phyloP scores from a whole-genome alignment of 768 basidiomycete genomes.

The Auricularia sp. region DNA sequence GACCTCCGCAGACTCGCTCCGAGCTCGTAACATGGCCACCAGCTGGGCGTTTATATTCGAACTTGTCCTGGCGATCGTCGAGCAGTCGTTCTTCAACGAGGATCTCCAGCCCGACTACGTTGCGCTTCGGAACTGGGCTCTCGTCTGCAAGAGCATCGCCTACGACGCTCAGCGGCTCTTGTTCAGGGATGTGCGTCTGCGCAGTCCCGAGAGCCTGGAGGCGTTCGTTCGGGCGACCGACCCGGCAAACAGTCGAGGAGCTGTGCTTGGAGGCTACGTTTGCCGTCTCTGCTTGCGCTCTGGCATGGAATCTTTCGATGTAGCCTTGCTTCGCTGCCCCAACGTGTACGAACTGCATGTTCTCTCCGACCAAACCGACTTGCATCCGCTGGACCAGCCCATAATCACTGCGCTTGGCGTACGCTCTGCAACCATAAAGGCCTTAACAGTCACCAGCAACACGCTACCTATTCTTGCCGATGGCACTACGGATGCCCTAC shows the following conservation, averaged over 20 bases:
- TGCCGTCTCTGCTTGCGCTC: not conserved
- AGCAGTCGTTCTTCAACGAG: not conserved
- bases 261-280: not conserved
- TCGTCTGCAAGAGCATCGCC: not conserved
- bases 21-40: no score
- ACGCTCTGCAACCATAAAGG: not conserved
- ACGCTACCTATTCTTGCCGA: not conserved
- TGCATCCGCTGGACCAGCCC: not conserved
- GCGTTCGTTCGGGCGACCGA: not conserved
- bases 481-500: not conserved
- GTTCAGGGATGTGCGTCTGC: not conserved
- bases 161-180: not conserved
- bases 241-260: not conserved
- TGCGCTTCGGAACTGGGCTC: not conserved
- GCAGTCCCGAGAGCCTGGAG: not conserved
- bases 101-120: not conserved
- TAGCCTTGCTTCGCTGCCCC: not conserved
- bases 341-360: not conserved
- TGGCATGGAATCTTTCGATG: not conserved
- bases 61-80: not conserved
- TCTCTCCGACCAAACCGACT: not conserved
- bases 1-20: no score
- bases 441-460: not conserved
- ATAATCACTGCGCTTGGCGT: not conserved
- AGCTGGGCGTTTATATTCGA: not conserved